phyloP scores from a whole-genome alignment of 2,329 filamentous ascomycete species.

The Cadophora sp. region DNA sequence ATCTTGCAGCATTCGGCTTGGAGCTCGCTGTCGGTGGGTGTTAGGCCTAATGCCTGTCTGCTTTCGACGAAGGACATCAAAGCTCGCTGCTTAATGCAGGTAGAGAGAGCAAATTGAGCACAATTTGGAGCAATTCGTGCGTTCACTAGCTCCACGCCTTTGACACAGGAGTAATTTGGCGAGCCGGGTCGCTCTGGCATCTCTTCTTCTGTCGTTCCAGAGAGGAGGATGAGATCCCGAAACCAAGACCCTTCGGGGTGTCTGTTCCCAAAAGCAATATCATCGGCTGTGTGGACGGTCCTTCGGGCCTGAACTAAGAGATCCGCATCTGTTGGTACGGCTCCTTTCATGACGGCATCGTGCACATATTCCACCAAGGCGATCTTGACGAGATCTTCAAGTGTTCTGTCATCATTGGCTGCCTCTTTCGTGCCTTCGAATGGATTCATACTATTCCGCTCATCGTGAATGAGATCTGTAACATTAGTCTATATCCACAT shows the following conservation, averaged over 20 bases:
- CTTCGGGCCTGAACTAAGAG: slow-evolving; percentile 65
- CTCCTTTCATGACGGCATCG: slow-evolving; percentile 51
- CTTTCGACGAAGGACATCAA: slow-evolving; percentile 38
- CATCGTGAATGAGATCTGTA: slow-evolving; percentile 68
- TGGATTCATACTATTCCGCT: slow-evolving; percentile 62
- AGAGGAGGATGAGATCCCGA: slow-evolving; percentile 62
- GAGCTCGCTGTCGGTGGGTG: slow-evolving; percentile 64
- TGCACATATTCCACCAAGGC: slow-evolving; percentile 62
- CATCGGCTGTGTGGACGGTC: slow-evolving; percentile 63
- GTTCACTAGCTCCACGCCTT: slow-evolving; percentile 28
- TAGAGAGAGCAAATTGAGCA: slow-evolving; percentile 28
- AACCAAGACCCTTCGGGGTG: slow-evolving; percentile 58
- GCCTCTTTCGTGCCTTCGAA: slow-evolving; percentile 52
- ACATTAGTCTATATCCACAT: slow-evolving; percentile 30
- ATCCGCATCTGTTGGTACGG: slow-evolving; percentile 57
- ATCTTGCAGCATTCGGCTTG: slow-evolving; percentile 65
- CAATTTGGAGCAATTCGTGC: slow-evolving; percentile 17
- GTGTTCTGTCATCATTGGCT: slow-evolving; percentile 58
- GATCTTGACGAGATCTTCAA: slow-evolving; percentile 67
- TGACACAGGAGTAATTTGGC: slow-evolving; percentile 24
- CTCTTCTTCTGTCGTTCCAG: slow-evolving; percentile 40
- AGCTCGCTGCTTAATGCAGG: slow-evolving; percentile 37
- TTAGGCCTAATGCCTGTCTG: slow-evolving; percentile 56
- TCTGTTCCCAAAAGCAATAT: slow-evolving; percentile 47
- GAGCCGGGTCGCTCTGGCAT: neutral